Conservation (phyloP, 2,329 filamentous ascomycete genomes). For the Fusarium sp. region DNA sequence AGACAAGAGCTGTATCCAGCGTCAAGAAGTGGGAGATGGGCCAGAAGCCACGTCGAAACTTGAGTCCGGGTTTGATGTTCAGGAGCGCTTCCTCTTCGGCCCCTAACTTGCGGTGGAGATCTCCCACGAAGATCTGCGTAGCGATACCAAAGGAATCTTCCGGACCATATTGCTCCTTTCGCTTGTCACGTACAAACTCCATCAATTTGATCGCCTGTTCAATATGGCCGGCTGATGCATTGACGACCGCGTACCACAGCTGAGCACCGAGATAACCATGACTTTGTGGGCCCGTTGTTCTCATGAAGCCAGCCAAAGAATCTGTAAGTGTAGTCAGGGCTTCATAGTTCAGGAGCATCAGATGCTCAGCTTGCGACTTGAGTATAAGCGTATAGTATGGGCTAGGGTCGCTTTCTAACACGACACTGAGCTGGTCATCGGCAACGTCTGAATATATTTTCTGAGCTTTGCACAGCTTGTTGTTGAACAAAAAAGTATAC, state of each 20-base stretch:
- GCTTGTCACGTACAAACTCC: neutral
- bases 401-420: neutral
- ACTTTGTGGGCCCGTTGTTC: neutral
- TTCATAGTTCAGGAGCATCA: neutral
- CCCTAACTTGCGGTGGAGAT: neutral
- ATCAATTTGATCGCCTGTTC: neutral
- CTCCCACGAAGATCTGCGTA: neutral
- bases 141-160: neutral
- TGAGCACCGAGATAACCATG: neutral
- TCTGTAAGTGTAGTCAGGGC: neutral
- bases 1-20: neutral
- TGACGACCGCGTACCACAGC: neutral
- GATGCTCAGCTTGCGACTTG: neutral
- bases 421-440: neutral
- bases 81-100: neutral
- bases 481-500: neutral
- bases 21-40: neutral
- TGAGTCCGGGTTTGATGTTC: neutral
- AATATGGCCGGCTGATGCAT: neutral
- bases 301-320: neutral
- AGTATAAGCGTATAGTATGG: neutral
- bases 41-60: neutral
- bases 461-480: neutral
- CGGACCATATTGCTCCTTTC: neutral
- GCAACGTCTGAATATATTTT: neutral